Percentiles rank a stretch among this genome's conserved stretches.
phyloP scores from a whole-genome alignment of 2,329 filamentous ascomycete genomes.

The Trichoderma gracile region DNA sequence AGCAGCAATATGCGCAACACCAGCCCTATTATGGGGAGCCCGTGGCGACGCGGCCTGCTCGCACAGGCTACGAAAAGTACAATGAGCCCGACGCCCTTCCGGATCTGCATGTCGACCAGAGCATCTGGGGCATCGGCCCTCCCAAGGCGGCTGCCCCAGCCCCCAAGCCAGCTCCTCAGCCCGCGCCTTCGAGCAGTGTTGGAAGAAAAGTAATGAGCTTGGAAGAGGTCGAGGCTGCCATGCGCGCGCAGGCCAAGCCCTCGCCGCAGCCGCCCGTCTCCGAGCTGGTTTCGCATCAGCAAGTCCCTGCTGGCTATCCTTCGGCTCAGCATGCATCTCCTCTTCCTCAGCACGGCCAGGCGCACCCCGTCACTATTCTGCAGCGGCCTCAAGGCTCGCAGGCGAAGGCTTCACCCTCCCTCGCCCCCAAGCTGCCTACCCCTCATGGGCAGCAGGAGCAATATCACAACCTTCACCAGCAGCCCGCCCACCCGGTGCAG shows the following conservation, averaged over 20 bases:
- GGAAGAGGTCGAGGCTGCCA: constrained; percentile 93
- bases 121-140: constrained; percentile 81
- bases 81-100: constrained; percentile 80
- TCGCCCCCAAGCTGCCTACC: constrained; percentile 32
- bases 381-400: constrained; percentile 53
- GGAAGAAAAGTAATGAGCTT: constrained; percentile 86
- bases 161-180: constrained; percentile 16
- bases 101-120: constrained; percentile 88
- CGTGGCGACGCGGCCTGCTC: constrained; percentile 55
- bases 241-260: constrained; percentile 69
- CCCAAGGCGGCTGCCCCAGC: constrained; percentile 39
- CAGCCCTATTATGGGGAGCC: constrained; percentile 47
- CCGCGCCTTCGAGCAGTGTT: constrained; percentile 33
- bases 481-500: constrained; percentile 53
- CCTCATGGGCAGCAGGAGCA: constrained; percentile 31
- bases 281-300: constrained; percentile 36
- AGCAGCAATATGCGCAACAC: constrained; percentile 26
- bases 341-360: constrained; percentile 39
- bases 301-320: constrained; percentile 32
- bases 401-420: constrained; percentile 43
- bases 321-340: constrained; percentile 29
- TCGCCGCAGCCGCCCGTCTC: constrained; percentile 43
- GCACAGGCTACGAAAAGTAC: constrained; percentile 91
- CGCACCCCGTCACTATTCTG: constrained; percentile 56
- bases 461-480: constrained; percentile 38